phyloP scores from a whole-genome alignment of 805 yeast genomes.

The Saccharomycopsis sp. region DNA sequence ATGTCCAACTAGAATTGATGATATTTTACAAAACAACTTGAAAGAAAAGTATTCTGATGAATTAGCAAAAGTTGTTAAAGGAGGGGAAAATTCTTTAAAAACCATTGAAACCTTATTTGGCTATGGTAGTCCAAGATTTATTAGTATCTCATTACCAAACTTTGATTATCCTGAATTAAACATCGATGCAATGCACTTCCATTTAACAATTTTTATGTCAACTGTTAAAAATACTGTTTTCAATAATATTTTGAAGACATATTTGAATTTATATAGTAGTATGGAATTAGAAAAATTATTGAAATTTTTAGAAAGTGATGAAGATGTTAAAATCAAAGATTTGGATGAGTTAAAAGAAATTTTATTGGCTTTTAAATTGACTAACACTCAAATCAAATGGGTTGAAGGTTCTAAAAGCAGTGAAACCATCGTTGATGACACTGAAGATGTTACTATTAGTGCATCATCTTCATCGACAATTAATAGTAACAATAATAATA shows the following conservation, averaged over 20 bases:
- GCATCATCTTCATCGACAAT: neutral
- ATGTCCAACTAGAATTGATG: slow-evolving; percentile 38
- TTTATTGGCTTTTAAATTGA: slow-evolving; percentile 34
- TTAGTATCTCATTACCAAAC: slow-evolving; percentile 30
- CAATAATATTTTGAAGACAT: slow-evolving; percentile 33
- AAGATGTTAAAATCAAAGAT: slow-evolving; percentile 24
- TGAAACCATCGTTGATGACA: neutral
- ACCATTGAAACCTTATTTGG: slow-evolving; percentile 36
- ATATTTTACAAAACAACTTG: slow-evolving; percentile 31
- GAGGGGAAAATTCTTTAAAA: slow-evolving; percentile 31
- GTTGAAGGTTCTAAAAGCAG: slow-evolving; percentile 18
- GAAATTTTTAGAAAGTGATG: slow-evolving; percentile 28
- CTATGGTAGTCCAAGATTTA: slow-evolving; percentile 40
- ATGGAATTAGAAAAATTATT: slow-evolving; percentile 34
- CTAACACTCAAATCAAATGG: slow-evolving; percentile 36
- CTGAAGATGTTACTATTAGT: slow-evolving; percentile 2
- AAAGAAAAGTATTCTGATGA: slow-evolving; percentile 39
- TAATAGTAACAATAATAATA: neutral
- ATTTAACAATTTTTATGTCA: slow-evolving; percentile 33
- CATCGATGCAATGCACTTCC: slow-evolving; percentile 33
- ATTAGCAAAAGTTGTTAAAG: slow-evolving; percentile 30
- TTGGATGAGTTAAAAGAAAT: slow-evolving; percentile 29
- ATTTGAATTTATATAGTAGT: slow-evolving; percentile 35
- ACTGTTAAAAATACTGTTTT: slow-evolving; percentile 29
- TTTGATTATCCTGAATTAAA: slow-evolving; percentile 23